These are phyloP conservation scores for Syzygium aqueum DNA, from an alignment of 345 rosid species.

Conservation along the genomic window DNA sequence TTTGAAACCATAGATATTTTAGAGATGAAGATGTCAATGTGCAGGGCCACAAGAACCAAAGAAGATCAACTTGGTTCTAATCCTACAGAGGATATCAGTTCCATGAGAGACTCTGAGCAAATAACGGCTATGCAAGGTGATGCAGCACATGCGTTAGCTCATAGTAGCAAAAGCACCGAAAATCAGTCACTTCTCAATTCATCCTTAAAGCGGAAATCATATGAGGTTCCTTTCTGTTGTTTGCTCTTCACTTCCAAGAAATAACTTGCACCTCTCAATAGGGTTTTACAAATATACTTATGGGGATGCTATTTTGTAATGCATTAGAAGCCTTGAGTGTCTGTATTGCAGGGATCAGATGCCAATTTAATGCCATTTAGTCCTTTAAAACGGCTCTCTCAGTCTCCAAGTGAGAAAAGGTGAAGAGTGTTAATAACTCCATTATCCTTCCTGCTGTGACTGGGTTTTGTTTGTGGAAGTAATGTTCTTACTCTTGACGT, in stretches of 20 bases:
- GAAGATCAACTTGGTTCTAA: slow-evolving; percentile 24
- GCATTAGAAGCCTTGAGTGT: background rate
- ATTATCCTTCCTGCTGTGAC: background rate
- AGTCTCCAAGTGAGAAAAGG: slow-evolving; percentile 63
- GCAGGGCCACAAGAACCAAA: slow-evolving; percentile 32
- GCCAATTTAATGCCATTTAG: slow-evolving; percentile 16
- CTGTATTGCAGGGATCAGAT: slow-evolving; percentile 37
- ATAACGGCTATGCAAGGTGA: slow-evolving; percentile 15
- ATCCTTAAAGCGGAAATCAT: slow-evolving; percentile 62
- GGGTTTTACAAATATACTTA: background rate
- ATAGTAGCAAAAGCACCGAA: slow-evolving; percentile 9
- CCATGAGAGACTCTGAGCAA: slow-evolving; percentile 19
- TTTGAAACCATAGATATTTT: background rate
- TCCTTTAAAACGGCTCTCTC: slow-evolving; percentile 50
- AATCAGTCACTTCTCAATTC: slow-evolving; percentile 19
- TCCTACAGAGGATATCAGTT: slow-evolving; percentile 13
- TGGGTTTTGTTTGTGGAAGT: background rate
- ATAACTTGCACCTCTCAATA: background rate
- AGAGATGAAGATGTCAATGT: background rate
- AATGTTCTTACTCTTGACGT: background rate
- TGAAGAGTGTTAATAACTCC: background rate
- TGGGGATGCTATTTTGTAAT: background rate
- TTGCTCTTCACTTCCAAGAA: background rate
- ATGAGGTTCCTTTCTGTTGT: slow-evolving; percentile 28
- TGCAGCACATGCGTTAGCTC: slow-evolving; percentile 12